A percentile compares a stretch with the other conserved stretches of the same genome.
Conservation (phyloP, 1,284 basidiomycete genomes). For the Ustilago tritici region DNA sequence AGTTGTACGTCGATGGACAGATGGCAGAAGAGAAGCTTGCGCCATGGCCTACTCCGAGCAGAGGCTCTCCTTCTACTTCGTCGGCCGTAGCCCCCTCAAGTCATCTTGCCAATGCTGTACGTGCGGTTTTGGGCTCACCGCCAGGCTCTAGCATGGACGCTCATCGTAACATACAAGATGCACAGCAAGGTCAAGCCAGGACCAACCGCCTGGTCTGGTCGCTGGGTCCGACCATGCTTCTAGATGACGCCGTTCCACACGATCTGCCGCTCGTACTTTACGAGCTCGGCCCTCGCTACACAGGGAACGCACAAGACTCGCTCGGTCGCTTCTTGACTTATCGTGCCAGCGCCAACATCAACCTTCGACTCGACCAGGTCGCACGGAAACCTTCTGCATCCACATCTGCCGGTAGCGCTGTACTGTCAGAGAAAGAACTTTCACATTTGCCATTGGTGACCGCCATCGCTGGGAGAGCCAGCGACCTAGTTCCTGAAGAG, state of each 20-base stretch:
- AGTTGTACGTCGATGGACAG: conserved; percentile 59
- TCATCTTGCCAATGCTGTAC: conserved; percentile 22
- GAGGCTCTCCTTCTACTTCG: conserved; percentile 8
- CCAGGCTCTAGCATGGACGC: conserved; percentile 20
- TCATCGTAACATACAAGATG: background rate
- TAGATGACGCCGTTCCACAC: conserved; percentile 54
- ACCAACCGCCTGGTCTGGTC: conserved; percentile 57
- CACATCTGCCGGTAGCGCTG: conserved; percentile 5
- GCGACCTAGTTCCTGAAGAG: conserved; percentile 50
- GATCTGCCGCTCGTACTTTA: conserved; percentile 58
- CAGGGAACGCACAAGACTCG: conserved; percentile 60
- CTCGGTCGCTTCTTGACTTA: conserved; percentile 64
- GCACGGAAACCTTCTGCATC: conserved; percentile 21
- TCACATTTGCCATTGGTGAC: conserved; percentile 51
- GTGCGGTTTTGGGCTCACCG: conserved; percentile 53
- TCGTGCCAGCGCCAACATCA: conserved; percentile 55
- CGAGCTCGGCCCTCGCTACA: conserved; percentile 56
- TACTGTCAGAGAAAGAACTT: conserved; percentile 44
- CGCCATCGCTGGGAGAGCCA: conserved; percentile 50
- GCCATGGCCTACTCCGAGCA: conserved; percentile 37
- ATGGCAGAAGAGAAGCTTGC: conserved; percentile 53
- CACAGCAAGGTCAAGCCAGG: background rate
- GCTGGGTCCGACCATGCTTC: conserved; percentile 53
- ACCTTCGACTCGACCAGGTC: conserved; percentile 55
- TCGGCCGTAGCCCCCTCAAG: conserved; percentile 6